Evolutionary conservation across 805 yeast genomes (phyloP).

Genomic region (Peterozyma xylosa): DNA sequence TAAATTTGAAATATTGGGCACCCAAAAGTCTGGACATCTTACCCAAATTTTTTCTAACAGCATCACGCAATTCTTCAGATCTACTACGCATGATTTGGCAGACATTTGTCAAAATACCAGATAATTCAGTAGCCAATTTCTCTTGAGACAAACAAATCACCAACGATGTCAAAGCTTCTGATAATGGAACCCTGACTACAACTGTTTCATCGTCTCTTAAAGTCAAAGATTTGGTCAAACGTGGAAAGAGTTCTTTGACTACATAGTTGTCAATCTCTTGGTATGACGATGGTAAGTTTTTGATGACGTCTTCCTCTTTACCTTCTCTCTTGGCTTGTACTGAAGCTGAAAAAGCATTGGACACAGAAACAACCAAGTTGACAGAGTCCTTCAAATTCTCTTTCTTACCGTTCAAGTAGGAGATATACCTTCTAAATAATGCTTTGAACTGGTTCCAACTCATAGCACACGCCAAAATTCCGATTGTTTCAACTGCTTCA

Average conservation of each 20-base stretch:
- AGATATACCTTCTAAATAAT: constrained; percentile 58
- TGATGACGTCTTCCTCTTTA: constrained; percentile 9
- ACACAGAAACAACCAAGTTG: constrained; percentile 42
- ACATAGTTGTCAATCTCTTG: constrained; percentile 40
- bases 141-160: constrained; percentile 55
- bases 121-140: constrained; percentile 50
- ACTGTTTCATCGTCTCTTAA: constrained; percentile 75
- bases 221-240: constrained; percentile 49
- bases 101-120: constrained; percentile 77
- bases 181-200: constrained; percentile 65
- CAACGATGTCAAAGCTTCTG: constrained; percentile 71
- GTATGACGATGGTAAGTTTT: constrained; percentile 24
- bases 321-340: constrained; percentile 5
- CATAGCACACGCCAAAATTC: constrained; percentile 46
- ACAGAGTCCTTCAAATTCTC: constrained; percentile 45
- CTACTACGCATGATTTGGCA: constrained; percentile 84
- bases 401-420: constrained; percentile 35
- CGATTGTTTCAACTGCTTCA: constrained; percentile 60
- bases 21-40: constrained; percentile 63
- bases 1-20: constrained; percentile 61
- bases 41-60: constrained; percentile 69
- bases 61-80: constrained; percentile 83
- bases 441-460: constrained; percentile 81
- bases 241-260: constrained; percentile 50
- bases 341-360: constrained; percentile 25